Evolutionary conservation across 352 stramenopile genomes (phyloP), one percentile per base, ranked within the genome.

Genomic region (Phytophthora nicotianae): DNA sequence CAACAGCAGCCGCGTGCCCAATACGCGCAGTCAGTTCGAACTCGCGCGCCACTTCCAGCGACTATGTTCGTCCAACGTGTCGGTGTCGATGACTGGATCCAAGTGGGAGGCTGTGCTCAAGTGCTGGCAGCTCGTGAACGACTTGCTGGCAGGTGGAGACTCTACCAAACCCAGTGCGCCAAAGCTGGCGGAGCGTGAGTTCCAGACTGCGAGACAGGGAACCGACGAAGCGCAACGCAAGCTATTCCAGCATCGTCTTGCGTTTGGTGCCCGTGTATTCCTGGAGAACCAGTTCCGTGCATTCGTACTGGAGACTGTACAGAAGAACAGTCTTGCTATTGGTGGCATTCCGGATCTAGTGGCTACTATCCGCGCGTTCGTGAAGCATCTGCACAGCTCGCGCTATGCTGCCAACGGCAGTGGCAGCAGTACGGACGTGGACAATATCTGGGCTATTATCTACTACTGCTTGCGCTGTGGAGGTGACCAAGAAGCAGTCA

Each of bases 401-500:
- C 78, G 74, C 9, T 89, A 87, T 57, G 67, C 72, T 37, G 71
- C 72, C 2, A 74, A 65, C 19, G 65, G 62, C n/a, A 75, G 57
- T 46, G 72, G 70, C 17, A 72, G 65, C 32, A 53, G 13, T 24
- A 81, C 61, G 21, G 63, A 78, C 9, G 43, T 72, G 17, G 76
- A 91, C 45, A 88, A 91, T 62, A 66, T 86, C 27, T 95, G 86
- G 86, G 68, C 84, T 1, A 57, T 92, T 46, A 40, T 95, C 8
- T 95, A 93, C 72, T 95, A 93, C 64, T 90, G 76, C 20, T 50
- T 95, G 14, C 86, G 86, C 32, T 90, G 81, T 24, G 86, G 86
- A 32, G 81, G 81, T 19, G 78, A 91, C 19, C 67, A 86, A 21
- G 86, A 95, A 60, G 85, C 85, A 7, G 70, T 86, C 3, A 73